These are phyloP conservation scores for Auricularia sp. DNA, from an alignment of 768 basidiomycete species.

Conservation along the genomic window DNA sequence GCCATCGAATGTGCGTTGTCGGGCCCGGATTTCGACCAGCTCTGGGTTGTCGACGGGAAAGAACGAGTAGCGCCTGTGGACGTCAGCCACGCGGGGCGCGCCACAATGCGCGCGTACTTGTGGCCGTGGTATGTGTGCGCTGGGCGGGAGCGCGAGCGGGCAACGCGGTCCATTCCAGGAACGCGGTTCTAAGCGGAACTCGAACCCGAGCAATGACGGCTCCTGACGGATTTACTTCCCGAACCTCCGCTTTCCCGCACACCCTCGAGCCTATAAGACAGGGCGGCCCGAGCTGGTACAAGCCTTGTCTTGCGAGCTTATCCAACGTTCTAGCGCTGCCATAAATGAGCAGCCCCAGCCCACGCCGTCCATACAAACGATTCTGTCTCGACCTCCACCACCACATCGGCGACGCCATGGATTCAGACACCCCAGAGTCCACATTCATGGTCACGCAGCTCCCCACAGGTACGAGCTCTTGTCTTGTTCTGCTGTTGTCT, in stretches of 20 bases:
- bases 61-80: conserved; percentile 15
- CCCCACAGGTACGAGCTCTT: background rate
- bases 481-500: background rate
- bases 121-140: background rate
- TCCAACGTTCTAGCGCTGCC: no score
- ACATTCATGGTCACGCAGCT: background rate
- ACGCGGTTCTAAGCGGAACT: no score
- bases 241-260: background rate
- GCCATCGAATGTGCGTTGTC: conserved; percentile 75
- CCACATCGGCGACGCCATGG: background rate
- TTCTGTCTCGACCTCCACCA: background rate
- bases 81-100: background rate
- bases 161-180: no score
- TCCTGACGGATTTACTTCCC: background rate
- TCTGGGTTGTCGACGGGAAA: conserved; percentile 25
- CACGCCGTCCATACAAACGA: no score
- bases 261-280: background rate
- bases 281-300: background rate
- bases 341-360: no score
- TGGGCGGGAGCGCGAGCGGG: background rate
- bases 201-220: no score
- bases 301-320: no score
- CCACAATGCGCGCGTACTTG: background rate
- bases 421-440: background rate
- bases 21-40: conserved; percentile 60